These are phyloP conservation scores for Corinectria fuckeliana DNA, from an alignment of 2,329 filamentous ascomycete genomes.

Conservation along the genomic window DNA sequence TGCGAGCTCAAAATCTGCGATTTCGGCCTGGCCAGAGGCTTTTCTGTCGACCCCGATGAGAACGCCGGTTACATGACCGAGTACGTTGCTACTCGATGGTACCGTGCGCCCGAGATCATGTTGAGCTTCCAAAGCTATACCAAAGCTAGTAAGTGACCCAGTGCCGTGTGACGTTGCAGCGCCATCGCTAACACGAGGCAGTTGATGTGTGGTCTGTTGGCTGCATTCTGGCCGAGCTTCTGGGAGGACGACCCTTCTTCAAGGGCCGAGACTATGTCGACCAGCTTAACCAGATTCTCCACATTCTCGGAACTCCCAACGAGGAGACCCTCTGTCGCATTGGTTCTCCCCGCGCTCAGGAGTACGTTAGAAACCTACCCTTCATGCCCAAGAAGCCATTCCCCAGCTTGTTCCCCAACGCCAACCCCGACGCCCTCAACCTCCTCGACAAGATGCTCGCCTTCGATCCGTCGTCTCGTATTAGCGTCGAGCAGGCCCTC, in stretches of 20 bases:
- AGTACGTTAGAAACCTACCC: conserved; percentile 96
- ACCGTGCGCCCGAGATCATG: conserved; percentile 95
- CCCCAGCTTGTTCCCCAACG: conserved; percentile 85
- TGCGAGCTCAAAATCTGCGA: conserved; percentile 99
- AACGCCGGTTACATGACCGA: conserved; percentile 99
- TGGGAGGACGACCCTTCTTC: conserved; percentile 97
- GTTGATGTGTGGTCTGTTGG: conserved; percentile 99
- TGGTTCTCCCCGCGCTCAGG: conserved; percentile 92
- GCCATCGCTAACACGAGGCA: conserved; percentile 47
- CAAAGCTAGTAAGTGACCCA: conserved; percentile 86
- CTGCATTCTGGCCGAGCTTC: conserved; percentile 94
- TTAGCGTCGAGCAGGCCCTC: conserved; percentile 92
- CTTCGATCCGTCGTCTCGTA: conserved; percentile 92
- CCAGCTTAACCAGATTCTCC: conserved; percentile 98
- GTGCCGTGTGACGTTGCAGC: background rate
- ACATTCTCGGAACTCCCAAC: conserved; percentile 95
- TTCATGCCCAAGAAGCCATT: conserved; percentile 95
- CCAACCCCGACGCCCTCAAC: conserved; percentile 94
- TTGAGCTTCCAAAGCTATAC: conserved; percentile 99
- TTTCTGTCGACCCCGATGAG: conserved; percentile 96
- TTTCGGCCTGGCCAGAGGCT: conserved; percentile 94
- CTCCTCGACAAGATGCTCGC: conserved; percentile 96
- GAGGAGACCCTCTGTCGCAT: conserved; percentile 94
- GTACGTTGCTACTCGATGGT: conserved; percentile 98
- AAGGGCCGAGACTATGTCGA: conserved; percentile 99